Conservation (phyloP, 257 asterid genomes). For the Solanum gandarillasii region DNA sequence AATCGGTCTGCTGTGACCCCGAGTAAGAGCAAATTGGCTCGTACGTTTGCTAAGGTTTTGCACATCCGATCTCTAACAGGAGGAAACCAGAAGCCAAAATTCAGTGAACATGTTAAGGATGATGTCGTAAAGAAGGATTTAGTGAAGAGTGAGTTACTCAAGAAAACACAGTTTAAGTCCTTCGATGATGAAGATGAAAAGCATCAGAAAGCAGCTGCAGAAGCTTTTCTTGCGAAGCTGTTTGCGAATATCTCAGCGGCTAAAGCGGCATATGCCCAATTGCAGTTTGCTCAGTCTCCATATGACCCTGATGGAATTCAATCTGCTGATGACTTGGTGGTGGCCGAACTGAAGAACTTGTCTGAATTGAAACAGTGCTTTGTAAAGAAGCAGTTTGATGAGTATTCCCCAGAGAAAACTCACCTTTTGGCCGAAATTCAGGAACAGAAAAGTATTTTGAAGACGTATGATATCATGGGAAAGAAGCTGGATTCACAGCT, state of each 20-base stretch:
- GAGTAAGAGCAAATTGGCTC: slow-evolving; percentile 41
- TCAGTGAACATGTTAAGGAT: slow-evolving; percentile 9
- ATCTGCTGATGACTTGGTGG: slow-evolving; percentile 50
- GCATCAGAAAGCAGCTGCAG: slow-evolving; percentile 18
- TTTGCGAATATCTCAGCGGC: slow-evolving; percentile 59
- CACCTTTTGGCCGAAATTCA: slow-evolving; percentile 44
- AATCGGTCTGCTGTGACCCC: slow-evolving; percentile 33
- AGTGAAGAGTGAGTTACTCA: slow-evolving; percentile 14
- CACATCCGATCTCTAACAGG: slow-evolving; percentile 36
- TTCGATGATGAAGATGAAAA: slow-evolving; percentile 14
- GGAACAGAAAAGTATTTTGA: slow-evolving; percentile 51
- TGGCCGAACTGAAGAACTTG: slow-evolving; percentile 50
- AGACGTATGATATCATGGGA: slow-evolving; percentile 45
- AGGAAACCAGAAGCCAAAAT: slow-evolving; percentile 13
- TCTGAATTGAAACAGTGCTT: slow-evolving; percentile 61
- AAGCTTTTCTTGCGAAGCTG: slow-evolving; percentile 64
- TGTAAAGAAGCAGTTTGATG: slow-evolving; percentile 43
- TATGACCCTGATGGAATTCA: slow-evolving; percentile 79
- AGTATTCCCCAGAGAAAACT: slow-evolving; percentile 39
- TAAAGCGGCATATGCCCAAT: slow-evolving; percentile 69
- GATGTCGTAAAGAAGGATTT: slow-evolving; percentile 13
- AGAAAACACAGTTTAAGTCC: neutral
- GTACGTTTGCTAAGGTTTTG: slow-evolving; percentile 63
- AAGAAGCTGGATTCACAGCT: slow-evolving; percentile 65
- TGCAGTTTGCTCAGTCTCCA: slow-evolving; percentile 71